These are phyloP conservation scores for Metarhizium brunneum DNA, from an alignment of 2,329 filamentous ascomycete genomes.

Conservation along the genomic window DNA sequence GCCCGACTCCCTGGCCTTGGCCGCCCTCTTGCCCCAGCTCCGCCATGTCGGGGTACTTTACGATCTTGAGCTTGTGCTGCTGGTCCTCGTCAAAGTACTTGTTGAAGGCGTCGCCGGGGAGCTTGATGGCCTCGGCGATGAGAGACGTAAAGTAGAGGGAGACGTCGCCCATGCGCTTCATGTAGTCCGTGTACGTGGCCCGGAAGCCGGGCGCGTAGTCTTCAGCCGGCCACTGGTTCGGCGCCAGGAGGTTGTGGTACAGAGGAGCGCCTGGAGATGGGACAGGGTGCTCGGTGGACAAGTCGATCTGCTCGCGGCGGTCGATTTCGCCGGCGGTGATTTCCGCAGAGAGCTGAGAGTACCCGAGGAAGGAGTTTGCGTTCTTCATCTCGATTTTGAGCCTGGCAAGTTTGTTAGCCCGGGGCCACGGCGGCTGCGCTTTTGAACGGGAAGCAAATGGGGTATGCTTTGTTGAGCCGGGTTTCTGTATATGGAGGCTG, in stretches of 20 bases:
- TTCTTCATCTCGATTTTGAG: slow-evolving; percentile 66
- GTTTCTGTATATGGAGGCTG: neutral
- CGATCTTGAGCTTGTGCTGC: slow-evolving; percentile 86
- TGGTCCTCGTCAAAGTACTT: slow-evolving; percentile 66
- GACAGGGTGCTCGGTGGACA: slow-evolving; percentile 67
- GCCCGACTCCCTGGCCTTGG: slow-evolving; percentile 56
- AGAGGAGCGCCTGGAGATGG: slow-evolving; percentile 54
- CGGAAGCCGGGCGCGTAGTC: slow-evolving; percentile 58
- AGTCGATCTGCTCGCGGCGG: slow-evolving; percentile 79
- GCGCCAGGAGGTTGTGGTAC: slow-evolving; percentile 69
- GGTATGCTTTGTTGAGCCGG: too few species aligned
- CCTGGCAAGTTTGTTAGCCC: slow-evolving; percentile 22
- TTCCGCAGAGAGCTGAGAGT: slow-evolving; percentile 56
- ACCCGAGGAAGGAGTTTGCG: slow-evolving; percentile 61
- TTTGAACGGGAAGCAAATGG: too few species aligned
- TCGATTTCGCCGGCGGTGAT: slow-evolving; percentile 67
- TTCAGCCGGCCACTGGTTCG: slow-evolving; percentile 68
- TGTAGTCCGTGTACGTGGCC: slow-evolving; percentile 63
- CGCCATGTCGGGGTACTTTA: slow-evolving; percentile 71
- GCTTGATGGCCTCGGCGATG: slow-evolving; percentile 73
- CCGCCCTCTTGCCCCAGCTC: slow-evolving; percentile 38
- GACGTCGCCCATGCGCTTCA: slow-evolving; percentile 62
- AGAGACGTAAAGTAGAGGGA: slow-evolving; percentile 68
- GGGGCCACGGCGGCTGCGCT: neutral
- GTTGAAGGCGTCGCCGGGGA: slow-evolving; percentile 60